phyloP scores from a whole-genome alignment of 2,329 filamentous ascomycete genomes.

The Diaporthe sp. region DNA sequence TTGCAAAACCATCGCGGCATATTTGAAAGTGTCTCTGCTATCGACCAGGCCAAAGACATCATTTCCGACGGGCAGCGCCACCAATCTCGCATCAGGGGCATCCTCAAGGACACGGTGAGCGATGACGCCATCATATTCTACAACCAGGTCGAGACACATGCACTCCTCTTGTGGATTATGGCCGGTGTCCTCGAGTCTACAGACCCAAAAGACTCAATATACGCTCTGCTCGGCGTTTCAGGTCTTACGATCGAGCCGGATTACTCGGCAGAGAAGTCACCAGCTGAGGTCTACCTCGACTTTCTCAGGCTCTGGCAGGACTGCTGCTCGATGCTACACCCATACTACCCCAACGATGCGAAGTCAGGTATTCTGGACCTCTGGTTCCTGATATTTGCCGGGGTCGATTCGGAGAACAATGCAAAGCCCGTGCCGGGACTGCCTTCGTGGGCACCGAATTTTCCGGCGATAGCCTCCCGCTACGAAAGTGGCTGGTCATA shows the following conservation, averaged over 20 bases:
- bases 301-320: neutral
- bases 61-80: neutral
- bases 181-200: neutral
- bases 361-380: neutral
- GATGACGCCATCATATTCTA: constrained; percentile 1
- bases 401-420: neutral
- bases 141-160: neutral
- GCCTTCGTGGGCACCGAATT: neutral
- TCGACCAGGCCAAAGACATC: neutral
- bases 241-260: neutral
- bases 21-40: neutral
- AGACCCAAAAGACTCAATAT: neutral
- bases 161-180: neutral
- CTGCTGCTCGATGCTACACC: constrained; percentile 2
- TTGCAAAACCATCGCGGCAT: neutral
- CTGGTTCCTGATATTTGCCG: constrained; percentile 3
- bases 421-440: neutral
- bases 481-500: neutral
- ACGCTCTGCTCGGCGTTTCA: neutral
- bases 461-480: neutral
- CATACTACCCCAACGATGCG: neutral
- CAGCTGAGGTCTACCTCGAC: neutral
- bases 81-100: neutral
- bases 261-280: neutral
- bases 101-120: neutral